Percentiles rank a stretch among this genome's conserved stretches.
Conservation (phyloP, 108 stramenopile genomes). For the Pseudonitzschia multiseries region DNA sequence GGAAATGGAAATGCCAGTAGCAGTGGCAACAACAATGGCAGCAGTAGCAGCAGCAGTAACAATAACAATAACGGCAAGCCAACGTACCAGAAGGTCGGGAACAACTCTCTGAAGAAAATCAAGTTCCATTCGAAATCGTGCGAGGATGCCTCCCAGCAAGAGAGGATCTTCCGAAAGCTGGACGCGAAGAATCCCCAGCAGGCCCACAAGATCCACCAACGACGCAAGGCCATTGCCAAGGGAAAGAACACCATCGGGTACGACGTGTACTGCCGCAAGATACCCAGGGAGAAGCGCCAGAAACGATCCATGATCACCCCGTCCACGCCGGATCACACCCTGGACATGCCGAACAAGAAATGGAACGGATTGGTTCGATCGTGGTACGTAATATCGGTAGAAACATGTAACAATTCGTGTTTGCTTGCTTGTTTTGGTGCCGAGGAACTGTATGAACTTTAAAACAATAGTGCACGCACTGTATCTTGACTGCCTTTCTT, state of each 20-base stretch:
- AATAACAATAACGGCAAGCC: not conserved
- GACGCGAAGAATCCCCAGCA: conserved; percentile 57
- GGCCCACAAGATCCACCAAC: conserved; percentile 61
- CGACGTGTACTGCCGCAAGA: conserved; percentile 58
- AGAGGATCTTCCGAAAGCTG: conserved; percentile 44
- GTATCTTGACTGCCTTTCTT: no score
- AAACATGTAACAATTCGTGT: not conserved
- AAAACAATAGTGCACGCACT: no score
- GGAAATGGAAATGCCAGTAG: no score
- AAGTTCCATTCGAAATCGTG: conserved; percentile 35
- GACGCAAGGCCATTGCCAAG: conserved; percentile 60
- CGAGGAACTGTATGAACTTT: no score
- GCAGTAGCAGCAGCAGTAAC: no score
- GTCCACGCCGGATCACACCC: conserved; percentile 70
- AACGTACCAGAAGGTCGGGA: conserved; percentile 6
- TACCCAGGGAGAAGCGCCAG: conserved; percentile 64
- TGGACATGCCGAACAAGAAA: conserved; percentile 72
- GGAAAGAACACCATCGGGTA: conserved; percentile 87
- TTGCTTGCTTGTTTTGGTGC: no score
- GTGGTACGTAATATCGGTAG: conserved; percentile 62
- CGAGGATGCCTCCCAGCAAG: conserved; percentile 6
- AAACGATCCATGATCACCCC: conserved; percentile 65
- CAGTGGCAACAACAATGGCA: no score
- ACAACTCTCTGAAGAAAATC: conserved; percentile 10
- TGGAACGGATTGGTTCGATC: conserved; percentile 79